These are phyloP conservation scores for Ustilaginoidea virens DNA, from an alignment of 2,329 filamentous ascomycete genomes.

Conservation along the genomic window DNA sequence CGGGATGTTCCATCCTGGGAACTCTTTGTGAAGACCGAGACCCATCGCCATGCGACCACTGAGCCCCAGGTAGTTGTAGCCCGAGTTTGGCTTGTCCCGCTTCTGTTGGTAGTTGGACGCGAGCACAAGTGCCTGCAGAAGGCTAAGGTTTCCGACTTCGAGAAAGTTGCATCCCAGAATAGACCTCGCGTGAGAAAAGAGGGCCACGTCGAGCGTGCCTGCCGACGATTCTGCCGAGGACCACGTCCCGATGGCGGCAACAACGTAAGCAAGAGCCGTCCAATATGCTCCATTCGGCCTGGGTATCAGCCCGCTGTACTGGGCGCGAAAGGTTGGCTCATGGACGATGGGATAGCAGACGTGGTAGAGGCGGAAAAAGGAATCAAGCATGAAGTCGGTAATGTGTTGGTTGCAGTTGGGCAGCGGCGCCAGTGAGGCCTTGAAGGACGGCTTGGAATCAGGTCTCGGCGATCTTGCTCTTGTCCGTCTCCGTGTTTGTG, in stretches of 20 bases:
- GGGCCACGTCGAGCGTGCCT: constrained; percentile 11
- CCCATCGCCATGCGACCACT: constrained; percentile 33
- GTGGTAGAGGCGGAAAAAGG: constrained; percentile 29
- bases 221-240: constrained; percentile 9
- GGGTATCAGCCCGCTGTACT: constrained; percentile 17
- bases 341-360: constrained; percentile 29
- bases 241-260: constrained; percentile 22
- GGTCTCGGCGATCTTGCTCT: too few relatives aligned
- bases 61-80: constrained; percentile 35
- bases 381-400: constrained; percentile 19
- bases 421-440: constrained; percentile 11
- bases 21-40: constrained; percentile 32
- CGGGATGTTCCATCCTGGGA: constrained; percentile 16
- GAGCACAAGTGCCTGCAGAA: constrained; percentile 28
- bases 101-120: constrained; percentile 35
- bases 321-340: constrained; percentile 27
- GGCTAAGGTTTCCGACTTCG: constrained; percentile 27
- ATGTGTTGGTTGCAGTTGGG: constrained; percentile 18
- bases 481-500: constrained; percentile 11
- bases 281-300: constrained; percentile 16
- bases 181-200: constrained; percentile 15
- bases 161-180: constrained; percentile 25
- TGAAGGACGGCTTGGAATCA: too few relatives aligned
- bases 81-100: constrained; percentile 32
- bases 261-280: constrained; percentile 17